Evolutionary conservation across 257 asterid genomes (phyloP), one percentile per base, ranked within the genome.

Genomic region (Prunella vulgaris): DNA sequence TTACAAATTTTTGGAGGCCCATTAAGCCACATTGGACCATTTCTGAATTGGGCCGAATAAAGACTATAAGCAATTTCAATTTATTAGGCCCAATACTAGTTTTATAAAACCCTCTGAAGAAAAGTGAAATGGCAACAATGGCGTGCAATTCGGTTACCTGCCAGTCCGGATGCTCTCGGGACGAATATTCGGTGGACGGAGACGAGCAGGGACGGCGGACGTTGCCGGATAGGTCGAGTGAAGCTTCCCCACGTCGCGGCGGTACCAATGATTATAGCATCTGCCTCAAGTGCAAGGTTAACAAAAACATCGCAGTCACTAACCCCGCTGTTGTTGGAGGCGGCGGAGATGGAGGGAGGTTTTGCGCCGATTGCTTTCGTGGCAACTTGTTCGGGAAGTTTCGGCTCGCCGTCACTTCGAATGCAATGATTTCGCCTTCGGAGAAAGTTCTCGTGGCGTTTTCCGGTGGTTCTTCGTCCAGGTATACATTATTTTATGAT

Each of bases 391-490:
- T 71, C 57, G 96, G 93, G 27, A 93, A 90, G 91, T 93, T 93
- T 42, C 83, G 95, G 71, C 81, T 90, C 10, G 85, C 97, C 0
- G 96, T 90, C 30, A 83, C 90, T 56, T 80, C 97, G 33, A 93
- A 90, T 76, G 97, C 84, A 15, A 76, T 93, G 92, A 88, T 93
- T 77, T 85, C 82, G 51, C 96, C 97, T 32, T 80, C 96, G 24
- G 97, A 93, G 76, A 87, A 87, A 1, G 85, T 88, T 48, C 96
- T 90, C 52, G 88, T 93, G 9, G 97, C 96, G 0, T 93, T 90
- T 74, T 93, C 99, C n/a, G 99, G 97, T 35, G 97, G 96, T 44
- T 74, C 89, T 32, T 83, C 93, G 35, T 93, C 99, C 65, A 90
- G 98, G 98, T 93, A 66, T 67, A 2, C 49, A 35, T 1, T 12